Base-by-base conservation (phyloP, 495 filamentous ascomycete genomes). In the Podospora comata region DNA sequence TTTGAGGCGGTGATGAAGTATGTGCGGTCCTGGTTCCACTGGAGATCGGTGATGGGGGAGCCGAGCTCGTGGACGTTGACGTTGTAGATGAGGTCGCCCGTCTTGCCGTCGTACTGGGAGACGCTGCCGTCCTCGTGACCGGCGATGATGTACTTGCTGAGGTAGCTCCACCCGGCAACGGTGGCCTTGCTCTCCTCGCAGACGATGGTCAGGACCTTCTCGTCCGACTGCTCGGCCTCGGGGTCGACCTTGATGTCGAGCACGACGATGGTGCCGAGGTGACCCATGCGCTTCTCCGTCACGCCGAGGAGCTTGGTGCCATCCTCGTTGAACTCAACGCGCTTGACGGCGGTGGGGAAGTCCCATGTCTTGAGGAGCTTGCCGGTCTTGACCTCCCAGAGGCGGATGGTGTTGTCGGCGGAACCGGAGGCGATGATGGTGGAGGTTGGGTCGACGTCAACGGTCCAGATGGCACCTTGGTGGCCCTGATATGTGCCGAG, bases 1-100 rank as follows among this genome's bases (percentile, higher is more conserved):
- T 97, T 98, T 68, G 91, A 96, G 65, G 94, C 89, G 61, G 96
- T 98, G 82, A 99, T 93, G 81, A 97, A 97, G 82, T 97, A 96
- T 70, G 95, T 96, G 70, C 95, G 88, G 84, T 99, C 95, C 30
- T 86, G 82, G 55, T 92, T 88, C 91, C 94, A 97, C 80, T 99
- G 96, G 59, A 99, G 87, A 78, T 99, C 95, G 69, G 91, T 96
- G 73, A 99, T 91, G 78, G 85, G 87, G 79, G 85, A 83, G 81
- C 93, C 92, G 60, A 87, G 83, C 79, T 97, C 92, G 84, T 97
- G 94, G 67, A 87, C 89, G 70, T 89, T 86, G 74, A 89, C 82
- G 78, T 90, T 93, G 82, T 91, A 85, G 72, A 95, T 78, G 71
- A 89, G 87, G 68, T 96, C 92, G 77, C 94, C 94, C 60, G 85